phyloP scores from a whole-genome alignment of 306 rosid species.

The Corylus americana region DNA sequence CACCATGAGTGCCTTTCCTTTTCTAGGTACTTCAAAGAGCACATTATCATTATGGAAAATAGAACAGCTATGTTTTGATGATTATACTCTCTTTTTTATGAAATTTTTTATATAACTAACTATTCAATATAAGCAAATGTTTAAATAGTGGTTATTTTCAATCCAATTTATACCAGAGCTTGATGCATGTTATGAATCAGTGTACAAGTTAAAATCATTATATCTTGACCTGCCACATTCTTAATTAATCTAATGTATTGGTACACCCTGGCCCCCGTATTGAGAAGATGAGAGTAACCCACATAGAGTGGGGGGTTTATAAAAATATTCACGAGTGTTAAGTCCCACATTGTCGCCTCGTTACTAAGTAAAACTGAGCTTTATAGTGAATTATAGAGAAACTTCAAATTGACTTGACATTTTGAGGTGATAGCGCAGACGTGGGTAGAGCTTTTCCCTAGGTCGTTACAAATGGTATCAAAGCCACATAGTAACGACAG shows the following conservation, averaged over 20 bases:
- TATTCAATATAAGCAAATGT: background rate
- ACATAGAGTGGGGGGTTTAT: too few relatives aligned
- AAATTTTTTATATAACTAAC: background rate
- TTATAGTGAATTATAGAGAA: too few relatives aligned
- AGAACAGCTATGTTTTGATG: background rate
- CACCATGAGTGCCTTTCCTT: background rate
- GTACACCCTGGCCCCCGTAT: too few relatives aligned
- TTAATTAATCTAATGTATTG: background rate
- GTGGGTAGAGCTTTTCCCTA: too few relatives aligned
- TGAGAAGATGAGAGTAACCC: too few relatives aligned
- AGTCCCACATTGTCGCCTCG: too few relatives aligned
- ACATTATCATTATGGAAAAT: background rate
- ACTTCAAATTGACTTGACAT: too few relatives aligned
- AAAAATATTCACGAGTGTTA: too few relatives aligned
- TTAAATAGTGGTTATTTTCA: background rate
- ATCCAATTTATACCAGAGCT: background rate
- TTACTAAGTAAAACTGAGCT: too few relatives aligned
- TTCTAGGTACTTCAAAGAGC: background rate
- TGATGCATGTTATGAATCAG: background rate
- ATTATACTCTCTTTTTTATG: background rate
- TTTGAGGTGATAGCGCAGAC: too few relatives aligned
- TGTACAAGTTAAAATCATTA: background rate
- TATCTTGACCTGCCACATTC: background rate
- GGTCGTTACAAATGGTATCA: too few relatives aligned
- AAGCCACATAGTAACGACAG: too few relatives aligned